phyloP scores from a whole-genome alignment of 345 rosid genomes.

The Alliaria petiolata region DNA sequence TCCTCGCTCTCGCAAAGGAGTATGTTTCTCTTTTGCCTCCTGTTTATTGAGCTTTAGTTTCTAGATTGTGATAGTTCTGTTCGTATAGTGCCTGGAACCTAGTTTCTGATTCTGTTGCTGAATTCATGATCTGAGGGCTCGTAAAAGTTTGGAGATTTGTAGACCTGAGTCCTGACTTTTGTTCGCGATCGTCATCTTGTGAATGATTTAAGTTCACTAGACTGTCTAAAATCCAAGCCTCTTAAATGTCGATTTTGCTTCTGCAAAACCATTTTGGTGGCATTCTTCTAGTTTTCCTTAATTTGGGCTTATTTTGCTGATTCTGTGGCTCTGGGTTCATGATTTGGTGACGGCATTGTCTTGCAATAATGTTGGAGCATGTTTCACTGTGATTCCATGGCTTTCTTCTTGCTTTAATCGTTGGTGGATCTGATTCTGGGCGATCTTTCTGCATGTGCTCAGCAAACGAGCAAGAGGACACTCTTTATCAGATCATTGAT shows the following conservation, averaged over 20 bases:
- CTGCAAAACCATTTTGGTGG: not conserved
- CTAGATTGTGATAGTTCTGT: not conserved
- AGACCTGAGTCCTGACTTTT: not conserved
- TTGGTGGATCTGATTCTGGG: not conserved
- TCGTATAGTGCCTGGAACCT: not conserved
- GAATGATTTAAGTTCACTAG: not conserved
- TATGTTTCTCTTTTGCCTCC: conserved; percentile 4
- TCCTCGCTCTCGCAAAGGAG: conserved; percentile 37
- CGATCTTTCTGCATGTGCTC: not conserved
- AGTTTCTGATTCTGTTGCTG: not conserved
- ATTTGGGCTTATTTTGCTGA: no score
- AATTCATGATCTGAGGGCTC: not conserved
- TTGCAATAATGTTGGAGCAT: not conserved
- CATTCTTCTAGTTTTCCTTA: not conserved
- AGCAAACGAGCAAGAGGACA: conserved; percentile 37
- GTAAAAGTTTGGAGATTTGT: not conserved
- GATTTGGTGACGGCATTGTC: not conserved
- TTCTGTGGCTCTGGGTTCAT: not conserved
- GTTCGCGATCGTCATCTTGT: not conserved
- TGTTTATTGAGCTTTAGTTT: not conserved
- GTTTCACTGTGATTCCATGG: not conserved
- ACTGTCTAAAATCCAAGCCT: not conserved
- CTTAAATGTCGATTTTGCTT: not conserved
- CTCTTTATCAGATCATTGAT: conserved; percentile 24
- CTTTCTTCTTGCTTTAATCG: not conserved